Conservation (phyloP, 441 rosid genomes). For the Eugenia klotzschiana region DNA sequence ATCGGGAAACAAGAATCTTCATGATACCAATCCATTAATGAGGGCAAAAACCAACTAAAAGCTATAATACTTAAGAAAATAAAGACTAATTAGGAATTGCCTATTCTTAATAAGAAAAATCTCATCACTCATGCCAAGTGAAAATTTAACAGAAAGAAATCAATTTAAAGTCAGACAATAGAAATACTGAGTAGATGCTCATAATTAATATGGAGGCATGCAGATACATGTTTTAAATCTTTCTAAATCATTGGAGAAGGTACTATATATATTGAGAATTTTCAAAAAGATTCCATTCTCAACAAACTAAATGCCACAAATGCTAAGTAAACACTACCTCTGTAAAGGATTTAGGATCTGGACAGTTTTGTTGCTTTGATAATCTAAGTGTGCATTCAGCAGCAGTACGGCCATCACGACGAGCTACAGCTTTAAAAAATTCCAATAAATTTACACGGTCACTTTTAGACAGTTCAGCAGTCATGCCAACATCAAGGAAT, state of each 20-base stretch:
- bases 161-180: neutral
- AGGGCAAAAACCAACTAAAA: neutral
- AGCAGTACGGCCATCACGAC: slow-evolving; percentile 88
- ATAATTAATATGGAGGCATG: neutral
- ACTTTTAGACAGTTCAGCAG: slow-evolving; percentile 87
- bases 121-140: neutral
- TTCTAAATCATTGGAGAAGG: neutral
- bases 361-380: slow-evolving; percentile 86
- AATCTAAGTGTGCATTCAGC: slow-evolving; percentile 66
- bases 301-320: neutral
- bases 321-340: slow-evolving; percentile 30
- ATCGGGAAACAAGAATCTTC: neutral
- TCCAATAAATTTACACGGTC: slow-evolving; percentile 75
- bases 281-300: neutral
- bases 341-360: slow-evolving; percentile 79
- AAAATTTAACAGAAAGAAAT: neutral
- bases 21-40: neutral
- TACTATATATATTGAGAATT: neutral
- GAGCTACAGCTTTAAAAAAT: slow-evolving; percentile 90
- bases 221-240: neutral
- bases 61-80: neutral
- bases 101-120: neutral
- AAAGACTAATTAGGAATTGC: neutral
- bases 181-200: neutral
- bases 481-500: slow-evolving; percentile 99